These are phyloP conservation scores for Parathielavia hyrcaniae DNA, from an alignment of 495 filamentous ascomycete genomes.

Conservation along the genomic window DNA sequence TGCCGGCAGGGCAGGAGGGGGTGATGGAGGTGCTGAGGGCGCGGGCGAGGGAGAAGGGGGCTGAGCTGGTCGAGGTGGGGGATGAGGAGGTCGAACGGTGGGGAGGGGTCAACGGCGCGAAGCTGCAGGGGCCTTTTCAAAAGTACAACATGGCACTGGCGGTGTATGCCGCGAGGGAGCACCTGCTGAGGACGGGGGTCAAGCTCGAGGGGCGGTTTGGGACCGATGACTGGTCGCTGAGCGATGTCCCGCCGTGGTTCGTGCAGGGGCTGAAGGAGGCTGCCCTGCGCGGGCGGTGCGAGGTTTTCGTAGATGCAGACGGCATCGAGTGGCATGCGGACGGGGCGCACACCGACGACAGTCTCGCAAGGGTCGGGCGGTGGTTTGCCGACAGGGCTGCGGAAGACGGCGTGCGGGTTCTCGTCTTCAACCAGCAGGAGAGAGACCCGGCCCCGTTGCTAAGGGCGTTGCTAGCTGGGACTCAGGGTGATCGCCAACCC, in stretches of 20 bases:
- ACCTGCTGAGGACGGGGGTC: constrained; percentile 25
- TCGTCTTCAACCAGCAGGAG: constrained; percentile 95
- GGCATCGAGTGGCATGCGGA: constrained; percentile 74
- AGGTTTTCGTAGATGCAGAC: constrained; percentile 51
- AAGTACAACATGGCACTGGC: constrained; percentile 44
- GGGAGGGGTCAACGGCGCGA: constrained; percentile 30
- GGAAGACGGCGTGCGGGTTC: constrained; percentile 33
- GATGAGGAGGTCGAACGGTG: constrained; percentile 34
- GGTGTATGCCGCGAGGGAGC: constrained; percentile 36
- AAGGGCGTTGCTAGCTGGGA: constrained; percentile 38
- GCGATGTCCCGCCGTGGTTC: constrained; percentile 45
- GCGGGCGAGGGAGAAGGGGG: constrained; percentile 36
- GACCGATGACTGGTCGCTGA: constrained; percentile 13
- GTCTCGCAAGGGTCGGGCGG: constrained; percentile 59
- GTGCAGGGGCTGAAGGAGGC: constrained; percentile 60
- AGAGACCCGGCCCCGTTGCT: constrained; percentile 62
- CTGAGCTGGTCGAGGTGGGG: constrained; percentile 30
- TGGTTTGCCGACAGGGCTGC: constrained; percentile 57
- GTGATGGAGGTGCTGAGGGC: constrained; percentile 37
- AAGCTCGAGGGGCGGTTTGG: constrained; percentile 22
- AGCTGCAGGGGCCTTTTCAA: constrained; percentile 40
- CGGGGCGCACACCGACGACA: constrained; percentile 83
- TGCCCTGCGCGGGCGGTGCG: constrained; percentile 66
- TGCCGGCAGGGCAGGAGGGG: constrained; percentile 17
- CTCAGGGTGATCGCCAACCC: not conserved